phyloP scores from a whole-genome alignment of 1,139 yeast genomes.

The Lodderomyces beijingensis region DNA sequence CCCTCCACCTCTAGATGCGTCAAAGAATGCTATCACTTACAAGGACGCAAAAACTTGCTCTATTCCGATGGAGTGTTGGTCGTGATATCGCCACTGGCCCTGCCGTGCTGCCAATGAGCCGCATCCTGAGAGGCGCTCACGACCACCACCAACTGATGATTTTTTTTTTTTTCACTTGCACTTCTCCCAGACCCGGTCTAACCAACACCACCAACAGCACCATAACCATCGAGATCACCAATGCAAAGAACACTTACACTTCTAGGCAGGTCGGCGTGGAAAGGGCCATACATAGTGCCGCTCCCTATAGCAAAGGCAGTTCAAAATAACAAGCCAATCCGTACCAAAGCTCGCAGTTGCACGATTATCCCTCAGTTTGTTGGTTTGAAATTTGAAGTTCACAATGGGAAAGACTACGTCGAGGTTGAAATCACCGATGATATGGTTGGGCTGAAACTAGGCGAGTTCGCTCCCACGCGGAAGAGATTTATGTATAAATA shows the following conservation, averaged over 20 bases:
- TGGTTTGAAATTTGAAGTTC: constrained; percentile 89
- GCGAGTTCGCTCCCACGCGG: constrained; percentile 93
- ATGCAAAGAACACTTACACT: constrained; percentile 60
- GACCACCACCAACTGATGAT: too few relatives aligned
- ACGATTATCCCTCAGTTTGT: constrained; percentile 94
- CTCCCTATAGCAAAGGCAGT: constrained; percentile 84
- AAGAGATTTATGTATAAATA: constrained; percentile 82
- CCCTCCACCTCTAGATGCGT: too few relatives aligned
- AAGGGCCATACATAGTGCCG: constrained; percentile 93
- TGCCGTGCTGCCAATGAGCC: too few relatives aligned
- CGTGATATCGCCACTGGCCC: too few relatives aligned
- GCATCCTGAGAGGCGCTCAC: too few relatives aligned
- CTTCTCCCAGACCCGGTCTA: too few relatives aligned
- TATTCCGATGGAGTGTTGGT: too few relatives aligned
- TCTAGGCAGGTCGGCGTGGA: constrained; percentile 72
- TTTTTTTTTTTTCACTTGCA: too few relatives aligned
- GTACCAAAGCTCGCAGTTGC: constrained; percentile 93
- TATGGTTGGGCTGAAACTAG: constrained; percentile 96
- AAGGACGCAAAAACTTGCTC: too few relatives aligned
- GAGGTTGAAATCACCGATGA: constrained; percentile 85
- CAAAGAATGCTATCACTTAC: too few relatives aligned
- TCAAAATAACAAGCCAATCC: constrained; percentile 74
- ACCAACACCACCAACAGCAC: constrained; percentile 3
- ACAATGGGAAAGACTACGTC: constrained; percentile 92
- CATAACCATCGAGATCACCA: constrained; percentile 4